These are phyloP conservation scores for Brettanomyces sp. DNA, from an alignment of 805 yeast genomes.

Conservation along the genomic window DNA sequence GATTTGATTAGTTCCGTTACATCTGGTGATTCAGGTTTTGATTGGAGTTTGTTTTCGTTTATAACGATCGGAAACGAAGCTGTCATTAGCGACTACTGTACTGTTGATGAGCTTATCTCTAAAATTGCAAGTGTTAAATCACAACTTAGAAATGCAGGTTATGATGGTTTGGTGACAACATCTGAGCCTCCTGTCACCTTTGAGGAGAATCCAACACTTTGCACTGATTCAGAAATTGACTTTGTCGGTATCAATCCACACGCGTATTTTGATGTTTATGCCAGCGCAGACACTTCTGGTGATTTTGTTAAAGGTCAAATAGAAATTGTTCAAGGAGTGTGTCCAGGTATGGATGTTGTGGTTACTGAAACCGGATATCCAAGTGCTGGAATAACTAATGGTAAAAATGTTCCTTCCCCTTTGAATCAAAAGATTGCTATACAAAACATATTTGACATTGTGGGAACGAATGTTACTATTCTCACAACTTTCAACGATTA, in stretches of 20 bases:
- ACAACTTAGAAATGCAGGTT: conserved; percentile 58
- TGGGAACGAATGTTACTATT: conserved; percentile 56
- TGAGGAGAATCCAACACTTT: conserved; percentile 53
- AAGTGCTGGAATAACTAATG: conserved; percentile 60
- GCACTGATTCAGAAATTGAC: conserved; percentile 64
- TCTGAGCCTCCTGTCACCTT: conserved; percentile 84
- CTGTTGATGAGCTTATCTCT: conserved; percentile 50
- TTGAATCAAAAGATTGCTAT: conserved; percentile 70
- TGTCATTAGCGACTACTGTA: conserved; percentile 48
- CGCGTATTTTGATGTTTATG: conserved; percentile 63
- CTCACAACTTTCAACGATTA: conserved; percentile 74
- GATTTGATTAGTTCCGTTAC: conserved; percentile 40
- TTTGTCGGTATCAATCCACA: conserved; percentile 82
- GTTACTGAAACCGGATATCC: conserved; percentile 92
- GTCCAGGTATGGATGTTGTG: conserved; percentile 41
- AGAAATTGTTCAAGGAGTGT: conserved; percentile 40
- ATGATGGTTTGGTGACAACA: conserved; percentile 66
- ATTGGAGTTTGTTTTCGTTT: conserved; percentile 69
- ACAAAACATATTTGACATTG: conserved; percentile 44
- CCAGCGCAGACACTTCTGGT: conserved; percentile 64
- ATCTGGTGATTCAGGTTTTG: conserved; percentile 30
- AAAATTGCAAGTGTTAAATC: conserved; percentile 60
- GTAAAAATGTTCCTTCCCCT: conserved; percentile 59
- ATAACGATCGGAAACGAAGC: conserved; percentile 90
- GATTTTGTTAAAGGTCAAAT: conserved; percentile 58